Conservation (phyloP, 169 alveolate species). For the Plasmodium reichenowi region DNA sequence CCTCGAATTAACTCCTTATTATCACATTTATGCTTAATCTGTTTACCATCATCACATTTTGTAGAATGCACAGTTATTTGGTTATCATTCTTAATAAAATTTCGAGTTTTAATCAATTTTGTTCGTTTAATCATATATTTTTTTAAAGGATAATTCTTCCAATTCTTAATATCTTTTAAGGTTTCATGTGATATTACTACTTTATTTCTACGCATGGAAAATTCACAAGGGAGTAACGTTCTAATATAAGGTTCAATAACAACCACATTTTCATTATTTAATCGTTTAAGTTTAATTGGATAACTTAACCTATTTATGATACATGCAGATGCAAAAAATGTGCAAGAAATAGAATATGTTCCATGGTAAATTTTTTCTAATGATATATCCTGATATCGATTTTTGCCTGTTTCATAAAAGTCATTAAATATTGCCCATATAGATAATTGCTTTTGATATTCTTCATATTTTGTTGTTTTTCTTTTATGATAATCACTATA, state of each 20-base stretch:
- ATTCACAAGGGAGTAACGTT: conserved; percentile 67
- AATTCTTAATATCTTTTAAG: conserved; percentile 51
- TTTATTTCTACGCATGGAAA: conserved; percentile 27
- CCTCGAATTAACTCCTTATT: neutral
- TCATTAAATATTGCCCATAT: conserved; percentile 76
- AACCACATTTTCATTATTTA: conserved; percentile 46
- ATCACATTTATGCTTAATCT: neutral
- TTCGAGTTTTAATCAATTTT: conserved; percentile 30
- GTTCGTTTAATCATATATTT: conserved; percentile 45
- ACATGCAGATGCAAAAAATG: conserved; percentile 72
- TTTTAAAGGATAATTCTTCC: conserved; percentile 57
- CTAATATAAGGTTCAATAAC: conserved; percentile 63
- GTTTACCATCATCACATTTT: neutral
- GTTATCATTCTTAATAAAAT: conserved; percentile 2
- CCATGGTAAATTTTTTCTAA: conserved; percentile 68
- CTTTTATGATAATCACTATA: neutral
- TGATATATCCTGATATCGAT: conserved; percentile 71
- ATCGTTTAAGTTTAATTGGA: conserved; percentile 62
- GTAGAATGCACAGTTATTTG: neutral
- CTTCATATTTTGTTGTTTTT: conserved; percentile 52
- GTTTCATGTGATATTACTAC: conserved; percentile 64
- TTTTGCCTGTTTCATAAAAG: conserved; percentile 66
- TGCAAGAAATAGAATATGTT: conserved; percentile 56
- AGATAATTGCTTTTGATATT: conserved; percentile 52
- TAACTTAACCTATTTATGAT: conserved; percentile 55